phyloP scores from a whole-genome alignment of 352 stramenopile species.

The Phytophthora kernoviae region DNA sequence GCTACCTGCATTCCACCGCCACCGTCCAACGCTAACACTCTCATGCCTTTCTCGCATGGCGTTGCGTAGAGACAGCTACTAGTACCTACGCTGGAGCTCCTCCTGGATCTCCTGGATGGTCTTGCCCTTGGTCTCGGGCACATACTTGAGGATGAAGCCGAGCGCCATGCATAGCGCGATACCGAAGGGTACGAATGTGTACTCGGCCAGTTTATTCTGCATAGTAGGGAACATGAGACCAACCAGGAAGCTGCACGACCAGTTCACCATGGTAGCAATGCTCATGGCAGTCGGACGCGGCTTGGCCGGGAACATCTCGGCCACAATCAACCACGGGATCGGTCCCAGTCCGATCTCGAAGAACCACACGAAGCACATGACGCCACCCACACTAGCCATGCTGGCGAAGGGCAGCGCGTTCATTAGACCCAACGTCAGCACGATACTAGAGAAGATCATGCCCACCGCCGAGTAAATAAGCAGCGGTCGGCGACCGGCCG shows the following conservation, averaged over 20 bases:
- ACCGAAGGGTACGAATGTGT: conserved; percentile 92
- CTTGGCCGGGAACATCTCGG: conserved; percentile 96
- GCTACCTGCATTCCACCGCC: too few species aligned
- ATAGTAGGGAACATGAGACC: conserved; percentile 93
- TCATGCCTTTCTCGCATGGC: conserved; percentile 21
- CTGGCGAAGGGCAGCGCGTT: conserved; percentile 68
- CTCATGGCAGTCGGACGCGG: conserved; percentile 92
- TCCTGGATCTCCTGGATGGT: conserved; percentile 74
- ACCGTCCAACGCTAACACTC: too few species aligned
- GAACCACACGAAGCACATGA: conserved; percentile 84
- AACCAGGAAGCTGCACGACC: conserved; percentile 95
- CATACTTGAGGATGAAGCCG: conserved; percentile 79
- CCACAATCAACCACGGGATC: conserved; percentile 96
- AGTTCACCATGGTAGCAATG: conserved; percentile 94
- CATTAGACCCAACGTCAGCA: conserved; percentile 71
- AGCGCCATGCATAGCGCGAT: conserved; percentile 76
- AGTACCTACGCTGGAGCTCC: conserved; percentile 48
- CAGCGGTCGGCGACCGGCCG: conserved; percentile 63
- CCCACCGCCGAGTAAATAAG: conserved; percentile 72
- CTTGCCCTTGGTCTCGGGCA: conserved; percentile 93
- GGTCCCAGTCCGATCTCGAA: conserved; percentile 82
- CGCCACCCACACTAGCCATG: conserved; percentile 60
- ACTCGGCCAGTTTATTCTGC: conserved; percentile 82
- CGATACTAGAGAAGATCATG: conserved; percentile 72
- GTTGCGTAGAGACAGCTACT: conserved; percentile 9